These are phyloP conservation scores for Osmanthus fragrans DNA, from an alignment of 257 asterid genomes.

Conservation along the genomic window DNA sequence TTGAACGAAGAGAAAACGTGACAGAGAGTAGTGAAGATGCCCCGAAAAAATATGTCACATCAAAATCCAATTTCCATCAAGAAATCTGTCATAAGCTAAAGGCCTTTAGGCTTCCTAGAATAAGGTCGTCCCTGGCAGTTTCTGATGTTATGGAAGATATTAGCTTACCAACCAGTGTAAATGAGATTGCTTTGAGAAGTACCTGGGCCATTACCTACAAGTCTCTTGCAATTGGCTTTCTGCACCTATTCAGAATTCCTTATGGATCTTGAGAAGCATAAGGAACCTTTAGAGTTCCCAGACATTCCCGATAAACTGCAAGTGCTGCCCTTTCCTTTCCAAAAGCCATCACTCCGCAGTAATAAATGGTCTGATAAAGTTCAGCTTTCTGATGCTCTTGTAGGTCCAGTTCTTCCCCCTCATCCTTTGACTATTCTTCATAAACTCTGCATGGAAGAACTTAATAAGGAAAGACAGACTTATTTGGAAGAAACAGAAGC, in stretches of 20 bases:
- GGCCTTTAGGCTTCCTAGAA: conserved; percentile 30
- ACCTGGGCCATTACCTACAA: conserved; percentile 46
- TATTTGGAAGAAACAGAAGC: conserved; percentile 38
- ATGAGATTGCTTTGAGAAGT: conserved; percentile 60
- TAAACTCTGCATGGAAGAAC: conserved; percentile 33
- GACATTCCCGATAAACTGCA: conserved; percentile 43
- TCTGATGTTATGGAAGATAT: conserved; percentile 42
- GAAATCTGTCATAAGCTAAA: conserved; percentile 45
- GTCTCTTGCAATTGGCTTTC: conserved; percentile 42
- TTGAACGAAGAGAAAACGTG: conserved; percentile 31
- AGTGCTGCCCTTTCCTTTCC: conserved; percentile 40
- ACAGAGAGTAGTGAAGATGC: conserved; percentile 23
- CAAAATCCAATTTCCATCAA: conserved; percentile 28
- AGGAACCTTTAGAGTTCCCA: conserved; percentile 45
- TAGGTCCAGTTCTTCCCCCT: conserved; percentile 56
- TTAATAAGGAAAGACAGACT: conserved; percentile 27
- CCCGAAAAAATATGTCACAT: conserved; percentile 24
- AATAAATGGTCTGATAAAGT: conserved; percentile 44
- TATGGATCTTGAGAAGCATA: conserved; percentile 19
- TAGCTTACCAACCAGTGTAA: conserved; percentile 61
- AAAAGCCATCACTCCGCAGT: conserved; percentile 51
- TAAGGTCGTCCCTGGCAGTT: conserved; percentile 22
- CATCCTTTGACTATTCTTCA: conserved; percentile 56
- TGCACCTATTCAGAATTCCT: conserved; percentile 38
- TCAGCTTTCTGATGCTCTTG: conserved; percentile 37